Conservation (phyloP, 805 yeast species). For the Candida incommunis region DNA sequence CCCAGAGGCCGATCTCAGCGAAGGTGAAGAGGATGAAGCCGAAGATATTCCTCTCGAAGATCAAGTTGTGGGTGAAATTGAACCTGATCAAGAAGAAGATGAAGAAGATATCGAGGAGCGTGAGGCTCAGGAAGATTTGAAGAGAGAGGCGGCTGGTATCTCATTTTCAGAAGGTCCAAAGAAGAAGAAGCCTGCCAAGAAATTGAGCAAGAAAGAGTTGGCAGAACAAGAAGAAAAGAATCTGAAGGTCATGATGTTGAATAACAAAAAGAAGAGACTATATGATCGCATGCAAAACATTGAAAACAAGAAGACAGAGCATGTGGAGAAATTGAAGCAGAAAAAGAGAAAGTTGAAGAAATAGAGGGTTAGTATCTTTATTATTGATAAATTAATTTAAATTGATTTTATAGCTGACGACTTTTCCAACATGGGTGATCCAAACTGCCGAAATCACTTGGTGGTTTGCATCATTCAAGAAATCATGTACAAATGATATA, state of each 20-base stretch:
- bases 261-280: slow-evolving; percentile 85
- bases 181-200: slow-evolving; percentile 25
- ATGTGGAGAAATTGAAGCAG: slow-evolving; percentile 60
- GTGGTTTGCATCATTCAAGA: too few relatives aligned
- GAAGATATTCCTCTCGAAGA: slow-evolving; percentile 32
- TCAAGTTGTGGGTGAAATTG: slow-evolving; percentile 38
- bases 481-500: too few relatives aligned
- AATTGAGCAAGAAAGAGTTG: slow-evolving; percentile 26
- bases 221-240: slow-evolving; percentile 70
- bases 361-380: slow-evolving; percentile 8
- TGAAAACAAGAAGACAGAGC: slow-evolving; percentile 63
- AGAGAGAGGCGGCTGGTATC: slow-evolving; percentile 82
- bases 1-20: slow-evolving; percentile 51
- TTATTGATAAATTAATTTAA: neutral
- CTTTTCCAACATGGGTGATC: too few relatives aligned
- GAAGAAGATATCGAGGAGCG: slow-evolving; percentile 37
- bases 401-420: too few relatives aligned
- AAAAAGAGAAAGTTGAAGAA: slow-evolving; percentile 33
- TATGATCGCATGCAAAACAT: slow-evolving; percentile 94
- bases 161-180: slow-evolving; percentile 42
- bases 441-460: too few relatives aligned
- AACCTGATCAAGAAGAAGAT: slow-evolving; percentile 30
- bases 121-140: slow-evolving; percentile 61
- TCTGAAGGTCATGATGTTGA: slow-evolving; percentile 93
- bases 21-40: slow-evolving; percentile 35